These are phyloP conservation scores for Aspergillus calidoustus DNA, from an alignment of 2,329 filamentous ascomycete genomes.

Conservation along the genomic window DNA sequence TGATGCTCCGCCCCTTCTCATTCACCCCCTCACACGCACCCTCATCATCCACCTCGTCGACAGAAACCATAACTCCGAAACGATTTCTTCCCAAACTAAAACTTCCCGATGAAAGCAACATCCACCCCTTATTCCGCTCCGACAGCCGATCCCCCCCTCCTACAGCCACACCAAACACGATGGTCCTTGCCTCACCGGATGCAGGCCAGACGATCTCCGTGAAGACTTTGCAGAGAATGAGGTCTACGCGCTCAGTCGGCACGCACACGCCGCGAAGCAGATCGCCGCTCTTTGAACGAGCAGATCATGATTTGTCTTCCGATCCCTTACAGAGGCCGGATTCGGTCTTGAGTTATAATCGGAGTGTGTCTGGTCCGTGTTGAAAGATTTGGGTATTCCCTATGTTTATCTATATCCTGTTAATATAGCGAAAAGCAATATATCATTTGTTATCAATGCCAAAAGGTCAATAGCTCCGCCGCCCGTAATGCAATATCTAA, in stretches of 20 bases:
- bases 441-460: background rate
- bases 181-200: slow-evolving; percentile 59
- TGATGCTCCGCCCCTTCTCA: slow-evolving; percentile 26
- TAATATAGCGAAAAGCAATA: background rate
- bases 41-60: slow-evolving; percentile 26
- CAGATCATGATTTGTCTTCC: slow-evolving; percentile 16
- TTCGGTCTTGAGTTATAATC: background rate
- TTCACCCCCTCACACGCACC: slow-evolving; percentile 24
- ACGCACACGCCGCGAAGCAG: slow-evolving; percentile 26
- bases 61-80: slow-evolving; percentile 14
- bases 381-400: background rate
- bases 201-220: slow-evolving; percentile 57
- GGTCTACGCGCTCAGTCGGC: slow-evolving; percentile 39
- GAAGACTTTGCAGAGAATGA: slow-evolving; percentile 42
- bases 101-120: slow-evolving; percentile 53
- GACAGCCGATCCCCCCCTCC: slow-evolving; percentile 59
- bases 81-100: slow-evolving; percentile 27
- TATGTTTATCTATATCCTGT: background rate
- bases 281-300: slow-evolving; percentile 25
- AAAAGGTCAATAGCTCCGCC: background rate
- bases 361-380: background rate
- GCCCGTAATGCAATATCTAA: background rate
- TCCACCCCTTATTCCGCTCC: slow-evolving; percentile 62
- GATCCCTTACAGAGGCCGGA: slow-evolving; percentile 16
- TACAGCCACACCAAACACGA: slow-evolving; percentile 56